phyloP scores from a whole-genome alignment of 495 filamentous ascomycete species.

The Chlorociboria aeruginascens region DNA sequence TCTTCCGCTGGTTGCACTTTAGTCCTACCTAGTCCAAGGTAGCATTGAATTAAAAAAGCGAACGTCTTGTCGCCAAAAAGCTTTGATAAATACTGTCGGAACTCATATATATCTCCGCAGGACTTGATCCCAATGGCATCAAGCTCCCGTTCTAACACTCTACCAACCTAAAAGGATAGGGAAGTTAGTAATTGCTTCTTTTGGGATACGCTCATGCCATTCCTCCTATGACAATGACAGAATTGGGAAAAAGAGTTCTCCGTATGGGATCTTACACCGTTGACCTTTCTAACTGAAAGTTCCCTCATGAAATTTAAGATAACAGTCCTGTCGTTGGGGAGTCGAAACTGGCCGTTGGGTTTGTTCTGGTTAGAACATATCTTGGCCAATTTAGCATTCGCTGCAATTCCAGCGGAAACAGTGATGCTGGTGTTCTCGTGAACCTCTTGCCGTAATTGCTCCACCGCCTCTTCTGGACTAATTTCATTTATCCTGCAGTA shows the following conservation, averaged over 20 bases:
- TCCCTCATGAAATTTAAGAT: slow-evolving; percentile 79
- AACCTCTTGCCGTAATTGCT: slow-evolving; percentile 65
- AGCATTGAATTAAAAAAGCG: slow-evolving; percentile 70
- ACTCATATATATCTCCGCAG: slow-evolving; percentile 76
- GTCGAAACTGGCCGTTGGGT: slow-evolving; percentile 80
- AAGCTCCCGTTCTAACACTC: slow-evolving; percentile 89
- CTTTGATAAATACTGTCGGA: slow-evolving; percentile 55
- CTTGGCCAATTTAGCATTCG: slow-evolving; percentile 88
- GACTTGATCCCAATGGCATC: slow-evolving; percentile 77
- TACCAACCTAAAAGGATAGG: slow-evolving; percentile 37
- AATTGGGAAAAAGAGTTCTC: too few species aligned
- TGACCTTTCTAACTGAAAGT: slow-evolving; percentile 79
- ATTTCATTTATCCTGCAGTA: slow-evolving; percentile 64
- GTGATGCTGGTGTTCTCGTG: slow-evolving; percentile 70
- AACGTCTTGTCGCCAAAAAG: slow-evolving; percentile 90
- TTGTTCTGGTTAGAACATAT: slow-evolving; percentile 93
- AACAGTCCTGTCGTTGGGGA: slow-evolving; percentile 55
- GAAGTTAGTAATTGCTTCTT: too few species aligned
- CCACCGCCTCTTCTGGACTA: slow-evolving; percentile 58
- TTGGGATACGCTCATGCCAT: too few species aligned
- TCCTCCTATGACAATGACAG: too few species aligned
- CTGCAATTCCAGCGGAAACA: slow-evolving; percentile 87
- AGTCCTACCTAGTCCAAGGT: slow-evolving; percentile 84
- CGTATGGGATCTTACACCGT: slow-evolving; percentile 38
- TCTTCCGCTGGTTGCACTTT: slow-evolving; percentile 77